These are phyloP conservation scores for Yamadazyma songkhlaensis DNA, from an alignment of 1,139 yeast species.

Conservation along the genomic window DNA sequence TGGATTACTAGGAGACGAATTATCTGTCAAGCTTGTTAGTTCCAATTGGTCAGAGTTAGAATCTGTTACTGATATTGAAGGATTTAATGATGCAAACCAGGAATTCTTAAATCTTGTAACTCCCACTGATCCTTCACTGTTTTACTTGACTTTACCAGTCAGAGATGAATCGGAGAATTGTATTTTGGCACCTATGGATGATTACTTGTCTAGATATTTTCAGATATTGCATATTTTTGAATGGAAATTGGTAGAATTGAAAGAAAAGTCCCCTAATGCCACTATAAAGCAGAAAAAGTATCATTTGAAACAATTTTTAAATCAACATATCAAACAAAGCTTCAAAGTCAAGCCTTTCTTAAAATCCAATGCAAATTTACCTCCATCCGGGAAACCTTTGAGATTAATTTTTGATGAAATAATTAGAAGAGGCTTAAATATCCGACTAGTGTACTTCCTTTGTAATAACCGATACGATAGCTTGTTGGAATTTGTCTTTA, in stretches of 20 bases:
- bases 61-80: neutral
- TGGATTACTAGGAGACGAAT: neutral
- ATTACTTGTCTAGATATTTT: neutral
- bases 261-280: neutral
- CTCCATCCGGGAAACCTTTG: neutral
- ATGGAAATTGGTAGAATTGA: constrained; percentile 2
- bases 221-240: constrained; percentile 1
- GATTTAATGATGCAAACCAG: neutral
- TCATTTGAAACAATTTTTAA: neutral
- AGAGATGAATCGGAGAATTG: no score
- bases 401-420: constrained; percentile 1
- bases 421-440: neutral
- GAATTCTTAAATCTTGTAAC: no score
- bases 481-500: neutral
- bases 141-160: no score
- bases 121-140: no score
- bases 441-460: constrained; percentile 1
- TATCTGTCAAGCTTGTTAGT: neutral
- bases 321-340: neutral
- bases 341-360: neutral
- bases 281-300: neutral
- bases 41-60: neutral
- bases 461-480: neutral
- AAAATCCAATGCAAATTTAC: neutral
- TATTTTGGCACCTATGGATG: no score